Evolutionary conservation across 176 grass and related monocot genomes (phyloP).

Genomic region (Sorghum bicolor): DNA sequence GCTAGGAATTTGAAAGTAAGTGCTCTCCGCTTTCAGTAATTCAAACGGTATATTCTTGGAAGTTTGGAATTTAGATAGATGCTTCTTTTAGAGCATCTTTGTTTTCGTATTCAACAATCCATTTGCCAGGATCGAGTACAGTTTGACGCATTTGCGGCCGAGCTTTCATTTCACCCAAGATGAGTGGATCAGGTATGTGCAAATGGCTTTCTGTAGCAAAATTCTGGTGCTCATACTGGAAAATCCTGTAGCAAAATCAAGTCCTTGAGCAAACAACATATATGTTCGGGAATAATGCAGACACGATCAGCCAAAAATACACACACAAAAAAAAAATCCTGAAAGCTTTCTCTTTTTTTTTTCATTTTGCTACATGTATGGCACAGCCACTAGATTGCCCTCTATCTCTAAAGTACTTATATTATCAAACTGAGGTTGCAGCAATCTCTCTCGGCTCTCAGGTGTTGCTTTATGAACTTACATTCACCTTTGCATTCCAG

Average conservation of each 20-base stretch:
- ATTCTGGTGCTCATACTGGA: neutral
- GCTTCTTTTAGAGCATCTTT: neutral
- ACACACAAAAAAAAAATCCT: too few species aligned
- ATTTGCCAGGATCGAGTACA: neutral
- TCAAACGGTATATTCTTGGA: neutral
- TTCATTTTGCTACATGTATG: neutral
- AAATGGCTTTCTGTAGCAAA: neutral
- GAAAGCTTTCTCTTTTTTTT: neutral
- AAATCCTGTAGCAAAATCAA: neutral
- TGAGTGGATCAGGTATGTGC: conserved; percentile 27
- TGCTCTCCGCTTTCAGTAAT: neutral
- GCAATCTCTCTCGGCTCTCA: neutral
- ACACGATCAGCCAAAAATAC: neutral
- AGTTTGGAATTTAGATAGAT: neutral
- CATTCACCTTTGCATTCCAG: conserved; percentile 35
- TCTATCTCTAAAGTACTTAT: neutral
- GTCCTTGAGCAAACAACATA: neutral
- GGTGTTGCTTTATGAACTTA: neutral
- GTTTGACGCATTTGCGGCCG: neutral
- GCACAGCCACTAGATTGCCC: neutral
- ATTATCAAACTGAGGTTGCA: neutral
- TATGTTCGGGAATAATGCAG: neutral
- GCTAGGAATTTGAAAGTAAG: neutral
- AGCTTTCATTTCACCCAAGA: conserved; percentile 9
- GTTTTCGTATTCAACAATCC: neutral